phyloP scores from a whole-genome alignment of 2,329 filamentous ascomycete genomes.

The Fusarium verticillioides region DNA sequence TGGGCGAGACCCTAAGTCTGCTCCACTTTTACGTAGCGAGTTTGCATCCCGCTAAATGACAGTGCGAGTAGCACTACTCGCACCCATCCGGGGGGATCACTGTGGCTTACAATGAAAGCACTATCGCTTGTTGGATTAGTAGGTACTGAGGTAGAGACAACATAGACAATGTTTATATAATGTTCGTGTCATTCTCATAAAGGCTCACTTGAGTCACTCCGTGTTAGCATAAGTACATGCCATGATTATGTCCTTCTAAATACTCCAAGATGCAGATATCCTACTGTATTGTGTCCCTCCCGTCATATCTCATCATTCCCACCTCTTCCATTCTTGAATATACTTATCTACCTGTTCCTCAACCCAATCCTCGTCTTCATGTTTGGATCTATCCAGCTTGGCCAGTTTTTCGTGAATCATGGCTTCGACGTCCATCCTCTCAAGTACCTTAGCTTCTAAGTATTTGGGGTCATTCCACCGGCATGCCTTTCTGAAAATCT shows the following conservation, averaged over 20 bases:
- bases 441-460: constrained; percentile 66
- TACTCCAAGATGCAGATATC: constrained; percentile 36
- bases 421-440: constrained; percentile 69
- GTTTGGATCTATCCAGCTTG: constrained; percentile 52
- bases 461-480: constrained; percentile 73
- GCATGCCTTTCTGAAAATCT: constrained; percentile 75
- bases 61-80: not conserved
- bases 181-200: constrained; percentile 31
- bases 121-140: not conserved
- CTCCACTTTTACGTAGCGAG: constrained; percentile 47
- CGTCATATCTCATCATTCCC: constrained; percentile 58
- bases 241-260: constrained; percentile 31
- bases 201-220: constrained; percentile 27
- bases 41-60: not conserved
- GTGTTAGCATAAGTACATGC: constrained; percentile 36
- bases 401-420: constrained; percentile 67
- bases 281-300: not conserved
- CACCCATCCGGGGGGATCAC: not conserved
- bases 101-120: not conserved
- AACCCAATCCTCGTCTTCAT: constrained; percentile 51
- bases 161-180: not conserved
- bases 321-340: constrained; percentile 66
- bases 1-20: constrained; percentile 54
- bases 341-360: constrained; percentile 60
- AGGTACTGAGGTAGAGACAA: not conserved